Evolutionary conservation across 2,329 filamentous ascomycete genomes (phyloP), one percentile per base, ranked within the genome.

Genomic region (Neofusicoccum kwambonambiense): DNA sequence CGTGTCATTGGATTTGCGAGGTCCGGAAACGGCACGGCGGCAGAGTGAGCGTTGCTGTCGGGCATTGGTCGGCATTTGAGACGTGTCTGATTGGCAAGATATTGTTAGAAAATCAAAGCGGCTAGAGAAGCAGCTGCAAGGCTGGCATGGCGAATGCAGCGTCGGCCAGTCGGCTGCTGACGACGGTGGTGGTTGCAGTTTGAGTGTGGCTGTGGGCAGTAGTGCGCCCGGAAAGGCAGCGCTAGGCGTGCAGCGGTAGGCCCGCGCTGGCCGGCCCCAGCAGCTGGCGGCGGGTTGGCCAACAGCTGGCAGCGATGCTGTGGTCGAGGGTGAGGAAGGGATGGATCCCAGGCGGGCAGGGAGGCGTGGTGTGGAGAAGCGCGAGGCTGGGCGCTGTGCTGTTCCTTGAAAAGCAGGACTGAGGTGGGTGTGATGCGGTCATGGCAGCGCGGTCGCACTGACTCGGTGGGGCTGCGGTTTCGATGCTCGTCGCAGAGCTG

Each of bases 371-470:
- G 41, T 45, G 56, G 41, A 37, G 41, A 60, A 35, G 31, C 19
- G 17, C 19, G 54, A 44, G 54, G 54, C 54, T 35, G 54, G 54
- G 54, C 54, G 41, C 54, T 35, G 42, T 22, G 56, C 56, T 47
- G 56, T 47, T 60, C 41, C 52, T 47, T 60, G 56, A 60, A 47
- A 35, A 60, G 35, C 42, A 35, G 22, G 41, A 47, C 27, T 9
- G 50, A 54, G 17, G n/a, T 22, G 13, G 35, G 34, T 9, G 15
- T 37, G 56, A 19, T 27, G 42, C 42, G 41, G 56, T 41, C n/a
- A 60, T 45, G 56, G 47, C 44, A 41, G 44, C 13, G 39, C 54
- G 34, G 39, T 6, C 19, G 54, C 39, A 60, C 56, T n/a, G 41
- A 47, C 56, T 22, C 27, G 31, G 56, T 47, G 41, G 56, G 56